A percentile compares a stretch with the other conserved stretches of the same genome.
Conservation (phyloP, 305 asterid genomes). For the Solanum chacoense region DNA sequence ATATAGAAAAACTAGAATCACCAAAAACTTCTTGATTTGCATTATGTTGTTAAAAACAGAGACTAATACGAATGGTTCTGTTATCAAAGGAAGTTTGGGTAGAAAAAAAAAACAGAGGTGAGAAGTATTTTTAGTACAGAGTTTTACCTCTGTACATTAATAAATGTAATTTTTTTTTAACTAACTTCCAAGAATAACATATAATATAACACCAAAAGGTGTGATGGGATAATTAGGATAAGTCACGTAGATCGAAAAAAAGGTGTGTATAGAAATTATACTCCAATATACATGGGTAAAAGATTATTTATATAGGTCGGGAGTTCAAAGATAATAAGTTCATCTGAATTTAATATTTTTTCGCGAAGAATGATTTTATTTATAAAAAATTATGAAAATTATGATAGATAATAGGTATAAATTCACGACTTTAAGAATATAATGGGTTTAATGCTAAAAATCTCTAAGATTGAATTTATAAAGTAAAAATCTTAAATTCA, state of each 20-base stretch:
- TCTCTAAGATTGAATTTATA: not conserved
- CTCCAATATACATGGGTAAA: not conserved
- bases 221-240: not conserved
- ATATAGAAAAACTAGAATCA: slow-evolving; percentile 12
- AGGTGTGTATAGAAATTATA: not conserved
- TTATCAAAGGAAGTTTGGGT: not conserved
- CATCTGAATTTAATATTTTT: not conserved
- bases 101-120: not conserved
- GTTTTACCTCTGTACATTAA: not conserved
- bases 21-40: slow-evolving; percentile 9
- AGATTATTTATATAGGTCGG: not conserved
- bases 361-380: not conserved
- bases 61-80: not conserved
- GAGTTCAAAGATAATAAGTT: not conserved
- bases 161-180: not conserved
- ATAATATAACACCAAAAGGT: not conserved
- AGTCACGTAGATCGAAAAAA: not conserved
- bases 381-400: not conserved
- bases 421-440: not conserved
- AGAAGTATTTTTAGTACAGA: not conserved
- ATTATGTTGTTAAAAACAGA: slow-evolving; percentile 1
- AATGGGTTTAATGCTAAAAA: not conserved
- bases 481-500: not conserved
- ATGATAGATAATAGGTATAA: not conserved
- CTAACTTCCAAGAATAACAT: not conserved